phyloP scores from a whole-genome alignment of 1,284 basidiomycete species.

The Thecaphora frezii region DNA sequence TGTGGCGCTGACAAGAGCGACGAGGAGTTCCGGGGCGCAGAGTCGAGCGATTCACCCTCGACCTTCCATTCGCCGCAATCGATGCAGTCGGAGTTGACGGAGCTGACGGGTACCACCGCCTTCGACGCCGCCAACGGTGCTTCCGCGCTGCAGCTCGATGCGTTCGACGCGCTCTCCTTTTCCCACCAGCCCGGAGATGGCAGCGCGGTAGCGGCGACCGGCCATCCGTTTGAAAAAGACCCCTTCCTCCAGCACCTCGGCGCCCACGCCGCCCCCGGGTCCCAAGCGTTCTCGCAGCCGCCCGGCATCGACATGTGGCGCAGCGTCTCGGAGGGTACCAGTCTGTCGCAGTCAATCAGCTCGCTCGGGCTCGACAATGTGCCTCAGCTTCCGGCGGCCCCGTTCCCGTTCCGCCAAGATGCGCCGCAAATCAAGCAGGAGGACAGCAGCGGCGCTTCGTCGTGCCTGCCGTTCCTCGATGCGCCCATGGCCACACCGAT shows the following conservation, averaged over 20 bases:
- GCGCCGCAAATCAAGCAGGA: constrained; percentile 14
- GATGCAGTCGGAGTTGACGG: not conserved
- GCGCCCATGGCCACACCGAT: not conserved
- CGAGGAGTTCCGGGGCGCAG: not conserved
- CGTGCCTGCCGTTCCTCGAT: constrained; percentile 5
- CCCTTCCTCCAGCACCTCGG: not conserved
- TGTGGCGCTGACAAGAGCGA: not conserved
- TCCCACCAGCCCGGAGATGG: not conserved
- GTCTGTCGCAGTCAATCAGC: constrained; percentile 1
- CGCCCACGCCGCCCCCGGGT: not conserved
- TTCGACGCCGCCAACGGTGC: no score
- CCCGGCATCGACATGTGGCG: constrained; percentile 2
- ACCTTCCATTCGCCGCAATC: not conserved
- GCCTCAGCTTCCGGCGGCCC: not conserved
- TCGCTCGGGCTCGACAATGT: constrained; percentile 1
- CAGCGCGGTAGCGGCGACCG: not conserved
- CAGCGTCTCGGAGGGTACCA: not conserved
- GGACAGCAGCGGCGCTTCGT: constrained; percentile 16
- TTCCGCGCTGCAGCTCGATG: not conserved
- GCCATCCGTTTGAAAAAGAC: not conserved
- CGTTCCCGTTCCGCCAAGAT: constrained; percentile 1
- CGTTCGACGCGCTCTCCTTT: not conserved
- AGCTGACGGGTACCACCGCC: not conserved
- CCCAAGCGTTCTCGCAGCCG: not conserved
- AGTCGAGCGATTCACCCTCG: not conserved